phyloP scores from a whole-genome alignment of 1,284 basidiomycete genomes.

The Omphalotus olearius region DNA sequence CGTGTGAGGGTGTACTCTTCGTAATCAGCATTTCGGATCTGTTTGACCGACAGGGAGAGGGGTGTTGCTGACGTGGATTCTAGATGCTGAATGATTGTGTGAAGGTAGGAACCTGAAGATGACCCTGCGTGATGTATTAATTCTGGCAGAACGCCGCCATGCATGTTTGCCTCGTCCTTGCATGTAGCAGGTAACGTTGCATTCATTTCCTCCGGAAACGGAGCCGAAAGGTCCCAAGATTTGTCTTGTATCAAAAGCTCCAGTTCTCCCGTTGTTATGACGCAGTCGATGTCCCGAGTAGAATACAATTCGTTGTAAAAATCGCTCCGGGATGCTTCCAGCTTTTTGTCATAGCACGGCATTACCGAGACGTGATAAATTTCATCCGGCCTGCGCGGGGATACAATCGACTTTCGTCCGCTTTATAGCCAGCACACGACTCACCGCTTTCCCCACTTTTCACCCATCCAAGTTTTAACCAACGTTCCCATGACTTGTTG shows the following conservation, averaged over 20 bases:
- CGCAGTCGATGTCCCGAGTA: constrained; percentile 94
- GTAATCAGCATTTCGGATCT: constrained; percentile 52
- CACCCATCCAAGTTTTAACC: constrained; percentile 82
- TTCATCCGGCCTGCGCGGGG: constrained; percentile 58
- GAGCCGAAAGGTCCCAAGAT: constrained; percentile 68
- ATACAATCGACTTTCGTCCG: background rate
- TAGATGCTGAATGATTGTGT: constrained; percentile 62
- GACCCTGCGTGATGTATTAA: constrained; percentile 79
- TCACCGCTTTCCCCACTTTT: constrained; percentile 60
- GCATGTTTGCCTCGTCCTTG: constrained; percentile 7
- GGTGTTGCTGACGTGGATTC: constrained; percentile 35
- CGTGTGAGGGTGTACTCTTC: constrained; percentile 62
- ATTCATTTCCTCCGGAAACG: constrained; percentile 48
- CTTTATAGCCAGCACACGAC: constrained; percentile 24
- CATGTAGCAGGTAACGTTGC: background rate
- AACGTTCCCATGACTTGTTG: constrained; percentile 94
- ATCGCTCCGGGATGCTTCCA: constrained; percentile 92
- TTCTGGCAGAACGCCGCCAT: constrained; percentile 51
- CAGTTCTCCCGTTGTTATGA: constrained; percentile 95
- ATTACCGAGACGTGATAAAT: constrained; percentile 97
- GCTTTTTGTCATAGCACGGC: constrained; percentile 99
- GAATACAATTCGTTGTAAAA: constrained; percentile 80
- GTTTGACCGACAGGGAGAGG: constrained; percentile 50
- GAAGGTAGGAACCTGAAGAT: constrained; percentile 92
- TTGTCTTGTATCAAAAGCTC: constrained; percentile 83